Evolutionary conservation across 345 rosid species (phyloP), one percentile per base, ranked within the genome.

Genomic region (Salix exigua): DNA sequence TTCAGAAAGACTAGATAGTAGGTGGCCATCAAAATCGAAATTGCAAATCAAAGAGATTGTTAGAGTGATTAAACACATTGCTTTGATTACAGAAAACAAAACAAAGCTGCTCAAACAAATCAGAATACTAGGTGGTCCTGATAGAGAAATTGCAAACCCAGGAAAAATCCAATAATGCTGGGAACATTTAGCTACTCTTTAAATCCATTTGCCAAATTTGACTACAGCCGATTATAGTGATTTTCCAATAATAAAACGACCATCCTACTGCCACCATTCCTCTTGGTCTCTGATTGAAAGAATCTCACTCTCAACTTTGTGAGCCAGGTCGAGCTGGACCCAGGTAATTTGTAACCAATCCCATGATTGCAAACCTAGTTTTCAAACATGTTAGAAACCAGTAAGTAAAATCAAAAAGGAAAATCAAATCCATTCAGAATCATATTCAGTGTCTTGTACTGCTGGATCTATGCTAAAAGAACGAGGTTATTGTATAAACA

Each of bases 361-460:
- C 99, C 99, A 96, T 96, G 67, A 96, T 82, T 62, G 97, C 98
- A 86, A 93, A 96, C 99, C 99, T 95, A 91, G 75, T 77, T 70
- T 62, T 16, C 21, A 28, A 38, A 31, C 42, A 73, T 30, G 40
- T 26, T 62, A 18, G 38, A 76, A 68, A 28, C 62, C 28, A 58
- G 12, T 61, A 33, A 42, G 37, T 48, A 53, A 42, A 21, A 37
- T 50, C 23, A 44, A 37, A 44, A 67, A 38, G 16, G 37, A 61
- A 23, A 33, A 50, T 13, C 16, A 76, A 12, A 68, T 51, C 33
- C 60, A 4, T 50, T 50, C n/a, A 50, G 55, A 50, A 50, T 50
- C n/a, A 5, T 18, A 18, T 17, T 50, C 55, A 50, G 2, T 50
- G 55, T 5, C 55, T 18, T 18, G 55, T 50, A 50, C 55, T 5